phyloP scores from a whole-genome alignment of 108 stramenopile genomes.

The Pseudonitzschia multistriata region DNA sequence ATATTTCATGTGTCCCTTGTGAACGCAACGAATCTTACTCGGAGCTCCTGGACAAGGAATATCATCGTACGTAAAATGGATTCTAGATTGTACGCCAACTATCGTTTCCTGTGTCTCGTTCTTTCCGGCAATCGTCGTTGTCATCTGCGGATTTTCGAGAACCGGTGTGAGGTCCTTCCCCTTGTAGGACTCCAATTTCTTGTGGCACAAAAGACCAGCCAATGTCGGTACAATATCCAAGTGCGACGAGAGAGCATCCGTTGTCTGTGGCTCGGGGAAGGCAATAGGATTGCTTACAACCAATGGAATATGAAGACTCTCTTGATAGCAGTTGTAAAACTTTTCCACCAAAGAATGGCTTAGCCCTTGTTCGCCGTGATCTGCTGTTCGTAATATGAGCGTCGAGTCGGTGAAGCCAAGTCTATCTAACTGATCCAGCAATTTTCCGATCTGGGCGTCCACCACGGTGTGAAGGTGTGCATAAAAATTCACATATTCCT shows the following conservation, averaged over 20 bases:
- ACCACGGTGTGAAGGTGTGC: constrained; percentile 44
- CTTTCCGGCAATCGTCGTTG: constrained; percentile 1
- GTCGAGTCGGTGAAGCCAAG: constrained; percentile 46
- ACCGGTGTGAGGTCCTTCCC: neutral
- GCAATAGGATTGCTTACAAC: constrained; percentile 50
- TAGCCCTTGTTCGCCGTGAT: constrained; percentile 56
- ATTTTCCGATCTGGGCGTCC: constrained; percentile 45
- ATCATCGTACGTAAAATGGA: constrained; percentile 53
- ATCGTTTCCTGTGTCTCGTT: neutral
- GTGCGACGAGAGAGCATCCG: constrained; percentile 22
- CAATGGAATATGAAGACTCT: constrained; percentile 53
- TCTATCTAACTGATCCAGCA: constrained; percentile 43
- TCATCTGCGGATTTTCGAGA: constrained; percentile 20
- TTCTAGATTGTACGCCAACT: neutral
- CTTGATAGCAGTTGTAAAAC: constrained; percentile 53
- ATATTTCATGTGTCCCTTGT: constrained; percentile 40
- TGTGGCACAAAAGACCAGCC: neutral
- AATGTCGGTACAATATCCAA: constrained; percentile 32
- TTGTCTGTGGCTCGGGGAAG: constrained; percentile 31
- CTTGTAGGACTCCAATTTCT: neutral
- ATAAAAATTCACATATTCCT: constrained; percentile 59
- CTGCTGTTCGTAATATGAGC: constrained; percentile 52
- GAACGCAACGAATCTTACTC: constrained; percentile 46
- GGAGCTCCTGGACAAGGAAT: constrained; percentile 43
- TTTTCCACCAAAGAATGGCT: constrained; percentile 60